Evolutionary conservation across 805 yeast genomes (phyloP), one percentile per base, ranked within the genome.

Genomic region (Yarrowia bubula): DNA sequence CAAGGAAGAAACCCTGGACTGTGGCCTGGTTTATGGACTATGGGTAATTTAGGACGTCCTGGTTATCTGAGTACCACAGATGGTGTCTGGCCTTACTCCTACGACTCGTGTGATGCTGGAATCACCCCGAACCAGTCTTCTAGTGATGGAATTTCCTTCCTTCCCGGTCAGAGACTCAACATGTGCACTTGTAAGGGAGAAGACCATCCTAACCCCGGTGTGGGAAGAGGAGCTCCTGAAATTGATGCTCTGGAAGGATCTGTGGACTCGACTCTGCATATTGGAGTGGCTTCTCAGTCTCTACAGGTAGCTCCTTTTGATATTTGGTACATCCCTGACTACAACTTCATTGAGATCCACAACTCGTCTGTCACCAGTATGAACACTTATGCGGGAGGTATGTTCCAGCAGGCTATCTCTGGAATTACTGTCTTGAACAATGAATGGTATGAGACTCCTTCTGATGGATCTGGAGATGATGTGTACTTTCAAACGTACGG

Each of bases 21-120:
- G 69, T 92, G 98, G 98, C 98, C 98, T 0, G 98, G 97, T 80
- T 71, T 90, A 66, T 92, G 98, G 98, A 83, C 97, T 3, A 80
- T 92, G 85, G 98, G 98, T 48, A 92, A 92, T 72, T 79, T 92
- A 69, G 98, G 89, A 38, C 84, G 98, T 70, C 96, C 98, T 0
- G 98, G 98, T 11, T 92, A 84, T 73, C 76, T 85, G 78, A 90
- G 96, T 7, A 80, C 93, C 2, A 85, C 97, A 1, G 96, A 92
- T 18, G 98, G 98, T 67, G 87, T 89, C 31, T 92, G 98, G 98
- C 98, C 98, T 1, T 92, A 92, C 72, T 80, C 93, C 1, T 92
- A 92, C 74, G 87, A 88, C 39, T 75, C 85, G 2, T 92, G 98
- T 76, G 97, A 92, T 78, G 92, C 92, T 1, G 98, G 98, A 70